Evolutionary conservation across 495 filamentous ascomycete species (phyloP).

Genomic region (Hypomontagnella submonticulosa): DNA sequence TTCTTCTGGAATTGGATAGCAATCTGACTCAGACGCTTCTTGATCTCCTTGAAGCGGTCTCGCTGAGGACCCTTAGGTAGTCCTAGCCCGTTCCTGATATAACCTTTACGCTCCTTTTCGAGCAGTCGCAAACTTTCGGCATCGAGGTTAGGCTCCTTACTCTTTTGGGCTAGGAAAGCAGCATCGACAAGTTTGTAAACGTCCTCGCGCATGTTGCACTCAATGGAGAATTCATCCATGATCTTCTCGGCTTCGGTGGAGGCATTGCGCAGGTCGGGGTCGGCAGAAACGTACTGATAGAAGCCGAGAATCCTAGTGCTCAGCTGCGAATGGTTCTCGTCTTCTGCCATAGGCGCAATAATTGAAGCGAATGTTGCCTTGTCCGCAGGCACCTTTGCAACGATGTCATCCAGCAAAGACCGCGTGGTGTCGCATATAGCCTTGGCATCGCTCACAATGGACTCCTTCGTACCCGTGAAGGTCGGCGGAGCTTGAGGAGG

Average conservation of each 20-base stretch:
- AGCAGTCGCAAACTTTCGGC: conserved; percentile 64
- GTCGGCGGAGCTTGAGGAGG: conserved; percentile 87
- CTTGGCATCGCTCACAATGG: conserved; percentile 80
- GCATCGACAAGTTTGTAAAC: conserved; percentile 68
- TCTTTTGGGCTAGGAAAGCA: conserved; percentile 59
- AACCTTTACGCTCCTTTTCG: conserved; percentile 68
- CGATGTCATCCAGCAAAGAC: conserved; percentile 77
- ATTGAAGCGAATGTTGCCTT: conserved; percentile 74
- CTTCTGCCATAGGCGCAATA: conserved; percentile 69
- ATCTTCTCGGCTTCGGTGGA: conserved; percentile 69
- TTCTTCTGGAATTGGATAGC: conserved; percentile 68
- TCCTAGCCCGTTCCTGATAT: conserved; percentile 66
- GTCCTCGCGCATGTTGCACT: conserved; percentile 70
- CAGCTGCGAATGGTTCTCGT: conserved; percentile 72
- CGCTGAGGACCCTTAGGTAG: conserved; percentile 64
- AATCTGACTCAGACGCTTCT: conserved; percentile 68
- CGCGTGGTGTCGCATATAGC: conserved; percentile 75
- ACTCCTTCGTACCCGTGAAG: conserved; percentile 84
- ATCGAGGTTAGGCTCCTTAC: conserved; percentile 54
- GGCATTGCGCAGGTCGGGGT: conserved; percentile 73
- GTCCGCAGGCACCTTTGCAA: conserved; percentile 68
- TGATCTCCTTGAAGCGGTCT: conserved; percentile 72
- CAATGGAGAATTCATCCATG: conserved; percentile 68
- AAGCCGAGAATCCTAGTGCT: conserved; percentile 73
- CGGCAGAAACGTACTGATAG: conserved; percentile 81